phyloP scores from a whole-genome alignment of 2,329 filamentous ascomycete genomes.

The Aspergillus sp. region DNA sequence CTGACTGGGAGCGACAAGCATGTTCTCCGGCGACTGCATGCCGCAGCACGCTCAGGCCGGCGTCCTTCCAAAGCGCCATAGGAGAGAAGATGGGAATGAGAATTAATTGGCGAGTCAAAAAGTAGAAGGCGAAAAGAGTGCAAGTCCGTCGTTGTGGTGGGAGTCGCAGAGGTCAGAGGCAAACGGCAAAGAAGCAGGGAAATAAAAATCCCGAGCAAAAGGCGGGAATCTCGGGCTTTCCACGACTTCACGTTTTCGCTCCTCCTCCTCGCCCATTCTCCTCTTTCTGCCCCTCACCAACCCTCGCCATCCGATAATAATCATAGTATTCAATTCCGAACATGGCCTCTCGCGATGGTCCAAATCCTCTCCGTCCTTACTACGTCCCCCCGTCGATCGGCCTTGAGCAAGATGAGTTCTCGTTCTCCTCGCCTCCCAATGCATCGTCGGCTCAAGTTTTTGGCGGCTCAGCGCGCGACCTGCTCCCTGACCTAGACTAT shows the following conservation, averaged over 20 bases:
- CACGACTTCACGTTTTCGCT: conserved; percentile 5
- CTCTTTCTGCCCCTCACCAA: background rate
- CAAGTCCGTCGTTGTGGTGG: background rate
- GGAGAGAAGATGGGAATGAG: background rate
- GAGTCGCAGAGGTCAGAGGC: background rate
- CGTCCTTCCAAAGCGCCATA: conserved; percentile 37
- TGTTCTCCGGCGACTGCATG: conserved; percentile 56
- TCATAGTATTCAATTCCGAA: conserved; percentile 7
- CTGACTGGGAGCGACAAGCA: conserved; percentile 27
- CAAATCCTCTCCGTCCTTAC: conserved; percentile 62
- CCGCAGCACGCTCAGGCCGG: conserved; percentile 31
- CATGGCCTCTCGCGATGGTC: conserved; percentile 53
- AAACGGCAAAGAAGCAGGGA: conserved; percentile 11
- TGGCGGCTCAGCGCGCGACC: conserved; percentile 70
- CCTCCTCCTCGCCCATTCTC: background rate
- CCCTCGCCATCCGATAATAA: background rate
- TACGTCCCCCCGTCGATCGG: conserved; percentile 67
- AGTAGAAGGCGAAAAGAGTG: conserved; percentile 2
- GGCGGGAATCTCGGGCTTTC: conserved; percentile 25
- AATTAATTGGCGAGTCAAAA: background rate
- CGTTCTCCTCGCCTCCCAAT: conserved; percentile 33
- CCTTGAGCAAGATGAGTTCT: conserved; percentile 46
- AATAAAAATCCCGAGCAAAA: conserved; percentile 20
- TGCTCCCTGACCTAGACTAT: conserved; percentile 89
- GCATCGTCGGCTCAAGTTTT: conserved; percentile 52